Conservation (phyloP, 2,329 filamentous ascomycete genomes). For the Paraconiothyrium sp. region DNA sequence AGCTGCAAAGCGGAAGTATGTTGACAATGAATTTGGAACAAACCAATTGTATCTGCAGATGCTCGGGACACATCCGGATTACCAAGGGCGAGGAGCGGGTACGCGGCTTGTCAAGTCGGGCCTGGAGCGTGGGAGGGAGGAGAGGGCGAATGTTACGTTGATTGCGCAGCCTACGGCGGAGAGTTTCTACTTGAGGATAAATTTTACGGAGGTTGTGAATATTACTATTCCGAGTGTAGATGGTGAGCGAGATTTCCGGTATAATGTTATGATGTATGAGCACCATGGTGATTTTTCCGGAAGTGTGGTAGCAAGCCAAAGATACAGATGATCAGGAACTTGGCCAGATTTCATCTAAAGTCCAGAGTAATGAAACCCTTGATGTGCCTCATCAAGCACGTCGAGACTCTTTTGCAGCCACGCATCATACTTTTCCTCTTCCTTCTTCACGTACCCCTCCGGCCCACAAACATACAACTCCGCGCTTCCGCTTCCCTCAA, state of each 20-base stretch:
- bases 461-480: constrained; percentile 55
- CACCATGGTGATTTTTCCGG: too few species aligned
- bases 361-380: constrained; percentile 2
- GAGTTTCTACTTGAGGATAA: constrained; percentile 11
- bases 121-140: background rate
- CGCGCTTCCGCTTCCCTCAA: constrained; percentile 48
- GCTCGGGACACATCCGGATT: too few species aligned
- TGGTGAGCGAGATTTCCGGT: constrained; percentile 12
- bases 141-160: constrained; percentile 18
- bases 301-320: too few species aligned
- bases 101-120: constrained; percentile 6
- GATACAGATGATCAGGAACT: too few species aligned
- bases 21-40: too few species aligned
- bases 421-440: constrained; percentile 7
- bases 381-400: constrained; percentile 10
- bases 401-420: constrained; percentile 9
- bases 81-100: background rate
- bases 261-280: constrained; percentile 17
- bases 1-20: background rate
- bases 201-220: constrained; percentile 10
- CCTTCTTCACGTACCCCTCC: constrained; percentile 30
- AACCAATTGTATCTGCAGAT: too few species aligned
- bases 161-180: constrained; percentile 15
- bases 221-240: constrained; percentile 9
- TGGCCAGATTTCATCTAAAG: background rate